These are phyloP conservation scores for Psilocybe sp. DNA, from an alignment of 768 basidiomycete species.

Conservation along the genomic window DNA sequence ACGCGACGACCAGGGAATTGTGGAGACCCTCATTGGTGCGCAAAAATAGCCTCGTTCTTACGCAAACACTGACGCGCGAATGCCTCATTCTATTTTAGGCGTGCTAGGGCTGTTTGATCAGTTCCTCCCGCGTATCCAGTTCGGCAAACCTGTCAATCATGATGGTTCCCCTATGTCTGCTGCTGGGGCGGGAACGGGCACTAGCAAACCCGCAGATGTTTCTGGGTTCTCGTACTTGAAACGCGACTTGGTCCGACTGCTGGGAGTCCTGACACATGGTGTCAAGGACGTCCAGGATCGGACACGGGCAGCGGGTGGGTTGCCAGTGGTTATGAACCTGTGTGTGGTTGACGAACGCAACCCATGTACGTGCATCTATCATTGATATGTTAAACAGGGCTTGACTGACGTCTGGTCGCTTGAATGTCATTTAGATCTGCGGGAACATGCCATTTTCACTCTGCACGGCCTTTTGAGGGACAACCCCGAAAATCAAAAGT, in stretches of 20 bases:
- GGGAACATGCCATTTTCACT: conserved; percentile 89
- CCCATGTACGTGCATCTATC: conserved; percentile 66
- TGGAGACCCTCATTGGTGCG: conserved; percentile 61
- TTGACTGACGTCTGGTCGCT: conserved; percentile 7
- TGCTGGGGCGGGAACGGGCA: conserved; percentile 18
- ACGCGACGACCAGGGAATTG: conserved; percentile 41
- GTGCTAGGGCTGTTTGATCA: conserved; percentile 69
- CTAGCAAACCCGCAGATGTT: conserved; percentile 25
- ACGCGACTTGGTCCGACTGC: conserved; percentile 82
- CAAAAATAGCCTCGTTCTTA: conserved; percentile 4
- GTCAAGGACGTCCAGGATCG: conserved; percentile 71
- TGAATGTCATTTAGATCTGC: conserved; percentile 55
- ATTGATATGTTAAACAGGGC: conserved; percentile 8
- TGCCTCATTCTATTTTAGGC: conserved; percentile 37
- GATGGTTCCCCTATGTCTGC: conserved; percentile 23
- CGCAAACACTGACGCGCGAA: conserved; percentile 7
- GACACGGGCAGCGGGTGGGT: conserved; percentile 66
- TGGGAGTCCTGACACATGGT: conserved; percentile 75
- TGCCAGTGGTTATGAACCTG: conserved; percentile 81
- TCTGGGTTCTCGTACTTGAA: conserved; percentile 83
- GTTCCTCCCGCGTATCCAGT: conserved; percentile 85
- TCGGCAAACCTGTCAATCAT: conserved; percentile 56
- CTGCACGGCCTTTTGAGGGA: conserved; percentile 73
- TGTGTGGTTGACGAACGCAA: conserved; percentile 90
- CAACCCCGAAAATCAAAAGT: conserved; percentile 77